These are phyloP conservation scores for Baorangia bicolor DNA, from an alignment of 768 basidiomycete species.

Conservation along the genomic window DNA sequence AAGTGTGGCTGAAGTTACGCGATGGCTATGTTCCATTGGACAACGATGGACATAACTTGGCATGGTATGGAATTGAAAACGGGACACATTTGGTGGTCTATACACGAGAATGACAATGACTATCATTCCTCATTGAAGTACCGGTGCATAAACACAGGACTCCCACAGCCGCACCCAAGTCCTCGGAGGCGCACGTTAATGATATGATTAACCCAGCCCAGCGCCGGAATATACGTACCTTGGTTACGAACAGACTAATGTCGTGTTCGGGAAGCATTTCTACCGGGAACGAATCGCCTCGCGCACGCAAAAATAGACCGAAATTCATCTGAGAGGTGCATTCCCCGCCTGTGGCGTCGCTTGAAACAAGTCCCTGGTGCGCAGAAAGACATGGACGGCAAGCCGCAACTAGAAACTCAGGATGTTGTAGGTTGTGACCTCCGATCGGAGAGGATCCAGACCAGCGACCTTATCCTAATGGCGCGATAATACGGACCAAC, in stretches of 20 bases:
- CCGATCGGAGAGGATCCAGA: conserved; percentile 26
- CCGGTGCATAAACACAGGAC: conserved; percentile 7
- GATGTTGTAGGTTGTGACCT: conserved; percentile 7
- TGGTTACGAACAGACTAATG: conserved; percentile 7
- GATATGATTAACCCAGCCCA: neutral
- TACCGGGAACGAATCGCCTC: conserved; percentile 5
- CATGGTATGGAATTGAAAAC: conserved; percentile 73
- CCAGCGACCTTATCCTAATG: conserved; percentile 32
- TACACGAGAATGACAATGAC: conserved; percentile 13
- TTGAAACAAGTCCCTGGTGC: conserved; percentile 13
- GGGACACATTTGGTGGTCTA: conserved; percentile 37
- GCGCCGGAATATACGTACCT: conserved; percentile 12
- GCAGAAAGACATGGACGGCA: conserved; percentile 7
- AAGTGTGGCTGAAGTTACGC: conserved; percentile 57
- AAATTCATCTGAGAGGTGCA: neutral
- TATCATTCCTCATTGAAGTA: neutral
- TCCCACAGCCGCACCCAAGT: conserved; percentile 6
- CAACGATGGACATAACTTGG: conserved; percentile 53
- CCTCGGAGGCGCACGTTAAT: conserved; percentile 10
- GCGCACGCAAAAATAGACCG: neutral
- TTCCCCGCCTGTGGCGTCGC: conserved; percentile 6
- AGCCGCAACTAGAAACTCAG: conserved; percentile 21
- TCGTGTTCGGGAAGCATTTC: neutral
- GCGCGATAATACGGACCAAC: conserved; percentile 35
- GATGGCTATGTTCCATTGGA: conserved; percentile 52